These are phyloP conservation scores for Phytophthora gonapodyides DNA, from an alignment of 352 stramenopile genomes.

Conservation along the genomic window DNA sequence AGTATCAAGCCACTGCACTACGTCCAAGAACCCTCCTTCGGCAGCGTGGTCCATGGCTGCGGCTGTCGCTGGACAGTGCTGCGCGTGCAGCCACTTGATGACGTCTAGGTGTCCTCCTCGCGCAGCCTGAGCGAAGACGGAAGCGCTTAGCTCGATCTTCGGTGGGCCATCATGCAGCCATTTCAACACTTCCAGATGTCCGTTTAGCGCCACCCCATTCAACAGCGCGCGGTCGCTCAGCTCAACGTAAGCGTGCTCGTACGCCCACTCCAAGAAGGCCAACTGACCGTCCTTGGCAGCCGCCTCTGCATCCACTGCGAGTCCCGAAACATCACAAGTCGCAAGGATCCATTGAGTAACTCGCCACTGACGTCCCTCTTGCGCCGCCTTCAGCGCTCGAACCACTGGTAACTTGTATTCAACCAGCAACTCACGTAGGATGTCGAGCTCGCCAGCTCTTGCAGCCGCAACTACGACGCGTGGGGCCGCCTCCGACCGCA, in stretches of 20 bases:
- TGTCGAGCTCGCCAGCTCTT: neutral
- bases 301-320: neutral
- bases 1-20: conserved; percentile 15
- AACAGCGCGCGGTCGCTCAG: neutral
- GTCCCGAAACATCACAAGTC: neutral
- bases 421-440: neutral
- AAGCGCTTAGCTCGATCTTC: neutral
- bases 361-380: conserved; percentile 2
- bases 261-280: conserved; percentile 5
- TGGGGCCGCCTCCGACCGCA: neutral
- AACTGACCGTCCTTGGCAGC: conserved; percentile 2
- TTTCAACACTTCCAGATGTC: neutral
- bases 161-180: neutral
- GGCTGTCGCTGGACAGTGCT: neutral
- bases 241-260: neutral
- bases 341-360: conserved; percentile 1
- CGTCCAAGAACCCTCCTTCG: conserved; percentile 9
- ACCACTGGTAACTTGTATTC: neutral
- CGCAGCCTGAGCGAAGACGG: neutral
- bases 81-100: conserved; percentile 10
- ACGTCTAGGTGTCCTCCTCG: conserved; percentile 6
- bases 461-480: neutral
- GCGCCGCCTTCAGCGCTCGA: neutral
- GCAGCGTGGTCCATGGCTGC: conserved; percentile 5
- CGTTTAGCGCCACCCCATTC: neutral